Conservation (phyloP, 2,329 filamentous ascomycete genomes). For the Aspergillus terreus region DNA sequence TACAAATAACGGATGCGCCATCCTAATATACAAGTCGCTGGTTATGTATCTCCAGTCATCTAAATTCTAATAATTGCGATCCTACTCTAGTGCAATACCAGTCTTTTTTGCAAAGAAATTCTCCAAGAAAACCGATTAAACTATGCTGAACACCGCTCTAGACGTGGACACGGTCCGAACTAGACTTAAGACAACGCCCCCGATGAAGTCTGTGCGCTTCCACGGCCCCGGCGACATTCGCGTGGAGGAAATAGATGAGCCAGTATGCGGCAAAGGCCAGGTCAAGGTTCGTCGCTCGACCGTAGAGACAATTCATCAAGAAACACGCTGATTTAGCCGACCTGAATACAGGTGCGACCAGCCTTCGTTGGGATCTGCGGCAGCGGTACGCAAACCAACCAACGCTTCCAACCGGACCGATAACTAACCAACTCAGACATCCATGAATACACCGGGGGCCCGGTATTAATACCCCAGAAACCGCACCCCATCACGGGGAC, state of each 20-base stretch:
- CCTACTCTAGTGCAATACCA: neutral
- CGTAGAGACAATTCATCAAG: no score
- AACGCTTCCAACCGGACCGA: neutral
- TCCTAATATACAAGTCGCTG: neutral
- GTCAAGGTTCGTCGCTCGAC: constrained; percentile 34
- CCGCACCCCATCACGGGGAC: constrained; percentile 59
- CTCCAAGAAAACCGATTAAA: neutral
- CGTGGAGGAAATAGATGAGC: constrained; percentile 33
- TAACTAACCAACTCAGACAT: constrained; percentile 34
- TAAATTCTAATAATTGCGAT: neutral
- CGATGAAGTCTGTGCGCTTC: constrained; percentile 36
- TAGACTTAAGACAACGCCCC: neutral
- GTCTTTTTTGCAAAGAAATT: neutral
- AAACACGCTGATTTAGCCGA: neutral
- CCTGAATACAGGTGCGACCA: constrained; percentile 19
- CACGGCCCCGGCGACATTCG: constrained; percentile 34
- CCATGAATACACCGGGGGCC: constrained; percentile 51
- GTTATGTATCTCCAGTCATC: neutral
- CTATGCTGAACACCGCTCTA: constrained; percentile 4
- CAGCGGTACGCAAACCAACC: constrained; percentile 17
- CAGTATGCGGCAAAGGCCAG: constrained; percentile 47
- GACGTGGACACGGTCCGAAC: constrained; percentile 3
- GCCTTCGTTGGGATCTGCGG: constrained; percentile 36
- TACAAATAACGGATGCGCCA: neutral
- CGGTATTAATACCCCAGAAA: constrained; percentile 46